These are phyloP conservation scores for Diospyros lotus DNA, from an alignment of 148 eudicot species.

Conservation along the genomic window DNA sequence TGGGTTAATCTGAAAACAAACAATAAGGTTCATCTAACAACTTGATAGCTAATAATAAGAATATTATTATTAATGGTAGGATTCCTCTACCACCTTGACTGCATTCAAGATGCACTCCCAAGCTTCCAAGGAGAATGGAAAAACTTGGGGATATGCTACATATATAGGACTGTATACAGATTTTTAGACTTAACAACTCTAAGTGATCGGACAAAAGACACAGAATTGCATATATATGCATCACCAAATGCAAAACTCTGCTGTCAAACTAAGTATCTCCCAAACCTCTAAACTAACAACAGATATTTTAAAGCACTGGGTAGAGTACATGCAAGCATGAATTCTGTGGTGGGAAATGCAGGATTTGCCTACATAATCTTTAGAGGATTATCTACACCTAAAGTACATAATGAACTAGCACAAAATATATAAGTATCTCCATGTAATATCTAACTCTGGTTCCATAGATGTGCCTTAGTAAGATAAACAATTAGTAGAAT, in stretches of 20 bases:
- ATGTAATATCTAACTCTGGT: neutral
- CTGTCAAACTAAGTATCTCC: neutral
- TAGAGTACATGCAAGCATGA: neutral
- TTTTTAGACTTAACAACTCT: neutral
- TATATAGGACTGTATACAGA: neutral
- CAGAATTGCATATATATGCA: neutral
- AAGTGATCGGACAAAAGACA: neutral
- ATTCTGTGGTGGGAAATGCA: neutral
- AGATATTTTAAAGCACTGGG: too few species aligned
- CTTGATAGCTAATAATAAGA: neutral
- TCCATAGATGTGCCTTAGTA: neutral
- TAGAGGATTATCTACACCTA: neutral
- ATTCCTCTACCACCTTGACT: too few species aligned
- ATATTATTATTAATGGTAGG: too few species aligned
- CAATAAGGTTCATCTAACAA: neutral
- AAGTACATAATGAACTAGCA: too few species aligned
- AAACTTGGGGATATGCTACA: neutral
- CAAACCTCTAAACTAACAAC: too few species aligned
- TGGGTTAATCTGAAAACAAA: neutral
- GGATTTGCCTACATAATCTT: neutral
- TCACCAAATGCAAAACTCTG: neutral
- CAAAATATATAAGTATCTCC: too few species aligned
- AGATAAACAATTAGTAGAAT: too few species aligned
- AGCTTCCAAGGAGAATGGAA: neutral
- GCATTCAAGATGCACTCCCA: neutral